A percentile compares a stretch with the other conserved stretches of the same genome.
Conservation (phyloP, 805 yeast genomes). For the Cyberlindnera nakhonratchasimensis region DNA sequence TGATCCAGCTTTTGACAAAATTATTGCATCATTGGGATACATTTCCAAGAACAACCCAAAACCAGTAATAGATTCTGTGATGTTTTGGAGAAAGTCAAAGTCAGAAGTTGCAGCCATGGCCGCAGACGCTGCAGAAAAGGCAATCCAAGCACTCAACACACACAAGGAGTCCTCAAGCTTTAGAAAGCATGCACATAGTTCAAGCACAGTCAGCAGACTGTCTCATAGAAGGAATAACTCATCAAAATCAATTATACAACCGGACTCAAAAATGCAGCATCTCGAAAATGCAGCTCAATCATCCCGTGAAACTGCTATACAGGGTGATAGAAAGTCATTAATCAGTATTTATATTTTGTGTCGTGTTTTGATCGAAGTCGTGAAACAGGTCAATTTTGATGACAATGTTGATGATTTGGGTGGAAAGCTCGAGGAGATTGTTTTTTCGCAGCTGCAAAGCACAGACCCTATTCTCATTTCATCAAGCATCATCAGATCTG, state of each 20-base stretch:
- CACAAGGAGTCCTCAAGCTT: slow-evolving; percentile 28
- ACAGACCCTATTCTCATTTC: slow-evolving; percentile 75
- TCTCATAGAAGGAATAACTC: slow-evolving; percentile 51
- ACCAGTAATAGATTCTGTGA: slow-evolving; percentile 94
- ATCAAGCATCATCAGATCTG: slow-evolving; percentile 71
- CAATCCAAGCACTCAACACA: slow-evolving; percentile 30
- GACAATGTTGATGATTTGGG: slow-evolving; percentile 74
- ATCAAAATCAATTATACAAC: slow-evolving; percentile 36
- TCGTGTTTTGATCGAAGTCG: slow-evolving; percentile 89
- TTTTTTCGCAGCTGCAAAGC: slow-evolving; percentile 81
- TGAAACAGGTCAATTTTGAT: slow-evolving; percentile 77
- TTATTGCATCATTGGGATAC: slow-evolving; percentile 82
- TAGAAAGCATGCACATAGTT: slow-evolving; percentile 29
- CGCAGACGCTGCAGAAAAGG: slow-evolving; percentile 47
- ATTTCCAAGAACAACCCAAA: slow-evolving; percentile 88
- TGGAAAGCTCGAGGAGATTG: slow-evolving; percentile 86
- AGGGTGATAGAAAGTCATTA: slow-evolving; percentile 81
- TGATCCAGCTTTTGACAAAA: slow-evolving; percentile 82
- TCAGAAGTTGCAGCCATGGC: slow-evolving; percentile 77
- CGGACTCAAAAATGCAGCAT: slow-evolving; percentile 53
- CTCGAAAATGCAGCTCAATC: slow-evolving; percentile 36
- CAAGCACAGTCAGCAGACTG: slow-evolving; percentile 32
- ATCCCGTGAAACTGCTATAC: slow-evolving; percentile 65
- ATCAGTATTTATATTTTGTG: slow-evolving; percentile 87
- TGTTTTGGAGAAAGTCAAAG: slow-evolving; percentile 97